Base-by-base conservation (phyloP, 805 yeast genomes). In the Starmerella davenportii region DNA sequence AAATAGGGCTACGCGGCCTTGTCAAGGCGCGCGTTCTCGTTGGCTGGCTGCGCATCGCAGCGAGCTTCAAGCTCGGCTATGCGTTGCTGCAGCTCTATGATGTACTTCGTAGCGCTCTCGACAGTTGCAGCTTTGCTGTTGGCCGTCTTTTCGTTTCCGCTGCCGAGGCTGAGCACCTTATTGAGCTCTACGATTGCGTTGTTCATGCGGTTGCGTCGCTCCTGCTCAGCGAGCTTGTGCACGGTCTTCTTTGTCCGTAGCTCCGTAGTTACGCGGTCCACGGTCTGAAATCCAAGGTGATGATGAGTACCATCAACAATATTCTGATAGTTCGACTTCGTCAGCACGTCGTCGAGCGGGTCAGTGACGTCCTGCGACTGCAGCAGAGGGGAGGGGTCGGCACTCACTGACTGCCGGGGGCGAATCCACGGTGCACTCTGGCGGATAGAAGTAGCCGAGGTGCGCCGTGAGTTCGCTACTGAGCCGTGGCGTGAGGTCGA, bases 161-260 rank as follows among this genome's bases (percentile, higher is more conserved):
- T 49, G 14, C 43, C 3, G 15, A 23, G 25, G 0, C 93, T 92
- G 18, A 87, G 66, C 44, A 82, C 58, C 8, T 63, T 50, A 7
- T 76, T 75, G 42, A 87, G 62, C 32, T 80, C 93, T 33, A 72
- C 72, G 23, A 87, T 74, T 0, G 95, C 96, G 40, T 65, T 61
- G 56, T 90, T 90, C 76, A 87, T 78, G 45, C 98, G 66, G 56
- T 87, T 85, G 49, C 98, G 69, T 38, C 98, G 68, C 14, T 94
- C 96, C 58, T 90, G 95, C 59, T 87, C 98, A 1, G 98, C 96
- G 14, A 81, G 67, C 55, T 87, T 85, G 58, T 87, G 98, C 31
- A 72, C 70, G 2, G 77, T 70, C 50, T 76, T 74, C 54, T 78
- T 76, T 21, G 60, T 54, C 18, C 62, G 56, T 38, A 62, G 43